Evolutionary conservation across 139 green algal genomes (phyloP), one percentile per base, ranked within the genome.

Genomic region (Picochlorum sp.): DNA sequence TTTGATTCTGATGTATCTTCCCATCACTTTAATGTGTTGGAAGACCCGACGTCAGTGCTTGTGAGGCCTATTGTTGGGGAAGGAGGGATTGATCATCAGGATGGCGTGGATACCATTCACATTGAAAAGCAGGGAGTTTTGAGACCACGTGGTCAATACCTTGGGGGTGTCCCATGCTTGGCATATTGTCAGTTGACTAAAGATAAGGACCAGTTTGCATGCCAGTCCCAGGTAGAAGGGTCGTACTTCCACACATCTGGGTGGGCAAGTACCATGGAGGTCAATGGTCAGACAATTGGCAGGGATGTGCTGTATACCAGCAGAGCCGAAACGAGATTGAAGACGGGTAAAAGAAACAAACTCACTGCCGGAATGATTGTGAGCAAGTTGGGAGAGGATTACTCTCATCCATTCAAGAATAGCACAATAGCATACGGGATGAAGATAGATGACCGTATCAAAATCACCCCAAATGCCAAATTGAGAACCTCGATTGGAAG

Each of bases 21-120:
- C 16, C 77, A 94, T 71, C 80, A 81, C 41, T 94, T 88, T 71
- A 74, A 81, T 56, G 82, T 78, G 73, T 60, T 94, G 32, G 86
- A 94, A 64, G 67, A 61, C 30, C 56, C 66, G 37, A 62, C 69
- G 7, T 50, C 49, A 37, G 83, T 86, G 75, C 54, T 86, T 28
- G n/a, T 63, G 21, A 51, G 86, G 23, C 84, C 87, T 26, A 47
- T 74, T n/a, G 34, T 71, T 16, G 86, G 89, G 49, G 61, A 65
- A 14, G 51, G 51, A n/a, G 76, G 71, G 6, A 75, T 82, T 58
- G 87, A 94, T 68, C 86, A 94, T 67, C 81, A 94, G 21, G 75
- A 79, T 37, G 82, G 80, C 38, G 75, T 91, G 13, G 79, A 94
- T 37, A 83, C 69, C 11, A 76, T 94, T 61, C 71, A 64, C 6